Evolutionary conservation across 148 eudicot species (phyloP).

Genomic region (Rhododendron ferrugineum): DNA sequence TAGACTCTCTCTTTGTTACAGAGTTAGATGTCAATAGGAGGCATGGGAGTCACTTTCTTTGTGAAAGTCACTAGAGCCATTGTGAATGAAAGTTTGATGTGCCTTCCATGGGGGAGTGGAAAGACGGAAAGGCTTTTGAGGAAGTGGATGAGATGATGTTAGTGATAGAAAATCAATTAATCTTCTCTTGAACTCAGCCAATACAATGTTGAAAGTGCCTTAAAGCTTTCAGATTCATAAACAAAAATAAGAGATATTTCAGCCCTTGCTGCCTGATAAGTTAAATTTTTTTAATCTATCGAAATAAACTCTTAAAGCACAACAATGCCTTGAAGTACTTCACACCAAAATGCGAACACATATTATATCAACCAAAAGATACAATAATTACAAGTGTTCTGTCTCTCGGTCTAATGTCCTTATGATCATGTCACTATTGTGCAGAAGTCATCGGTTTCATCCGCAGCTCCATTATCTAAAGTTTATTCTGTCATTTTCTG

Average conservation of each 20-base stretch:
- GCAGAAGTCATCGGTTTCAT: background rate
- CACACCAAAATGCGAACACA: background rate
- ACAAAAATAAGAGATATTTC: background rate
- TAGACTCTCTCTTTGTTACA: background rate
- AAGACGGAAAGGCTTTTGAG: background rate
- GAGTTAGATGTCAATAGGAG: background rate
- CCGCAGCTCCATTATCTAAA: background rate
- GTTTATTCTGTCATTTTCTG: background rate
- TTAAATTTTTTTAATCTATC: background rate
- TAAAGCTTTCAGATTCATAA: background rate
- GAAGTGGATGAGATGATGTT: background rate
- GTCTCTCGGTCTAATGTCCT: background rate
- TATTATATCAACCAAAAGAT: background rate
- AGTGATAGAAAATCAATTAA: background rate
- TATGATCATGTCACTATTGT: background rate
- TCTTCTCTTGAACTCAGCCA: background rate
- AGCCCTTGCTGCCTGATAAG: background rate
- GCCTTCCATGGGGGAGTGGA: background rate
- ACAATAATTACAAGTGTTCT: background rate
- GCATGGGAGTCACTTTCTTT: background rate
- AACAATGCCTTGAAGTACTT: background rate
- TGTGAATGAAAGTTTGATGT: background rate
- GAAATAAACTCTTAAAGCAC: background rate
- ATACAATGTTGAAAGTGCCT: background rate
- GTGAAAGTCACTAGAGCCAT: background rate